Base-by-base conservation (phyloP, 208 protist genomes). In the Hexamita inflata region DNA sequence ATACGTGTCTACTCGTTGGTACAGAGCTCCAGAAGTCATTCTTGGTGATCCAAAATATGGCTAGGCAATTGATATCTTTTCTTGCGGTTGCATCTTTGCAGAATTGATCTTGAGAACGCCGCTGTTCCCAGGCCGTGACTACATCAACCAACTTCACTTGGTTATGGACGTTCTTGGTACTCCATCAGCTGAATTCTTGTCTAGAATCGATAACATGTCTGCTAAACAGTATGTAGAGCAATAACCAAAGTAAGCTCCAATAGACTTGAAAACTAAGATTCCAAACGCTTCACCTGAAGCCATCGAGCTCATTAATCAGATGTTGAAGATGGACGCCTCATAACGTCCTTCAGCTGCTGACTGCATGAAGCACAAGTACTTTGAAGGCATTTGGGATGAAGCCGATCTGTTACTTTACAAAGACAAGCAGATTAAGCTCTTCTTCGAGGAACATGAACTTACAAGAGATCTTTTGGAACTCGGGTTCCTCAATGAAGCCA, bases 21-120 rank as follows among this genome's bases (percentile, higher is more conserved):
- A 98, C 80, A 85, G 96, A 40, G 92, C 95, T n/a, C 96, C 95
- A 28, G 95, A 98, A 80, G 86, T 98, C 30, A 88, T 99, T 58
- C 85, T 98, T 30, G 89, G 92, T 81, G 94, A 89, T 80, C 76
- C 88, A 28, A 59, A 83, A 30, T 98, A 98, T 84, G 86, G 86
- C 39, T 88, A 89, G 41, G 79, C 89, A 13, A 84, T 98, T 66
- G 96, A 99, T 81, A 75, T 98, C 28, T 99, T 96, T 95, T 89
- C 88, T 0, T 88, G 95, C 26, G 96, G 95, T 26, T 98, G 95
- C 79, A 97, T 99, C 59, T 92, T 98, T 59, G 93, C 88, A 9
- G 95, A 99, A 82, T 84, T 97, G 65, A 83, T 97, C 9, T 87
- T 88, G 32, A 62, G 92, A 28, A 83, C 83, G 66, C 84, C 91